These are phyloP conservation scores for Cytospora piceicola DNA, from an alignment of 2,329 filamentous ascomycete genomes.

Conservation along the genomic window DNA sequence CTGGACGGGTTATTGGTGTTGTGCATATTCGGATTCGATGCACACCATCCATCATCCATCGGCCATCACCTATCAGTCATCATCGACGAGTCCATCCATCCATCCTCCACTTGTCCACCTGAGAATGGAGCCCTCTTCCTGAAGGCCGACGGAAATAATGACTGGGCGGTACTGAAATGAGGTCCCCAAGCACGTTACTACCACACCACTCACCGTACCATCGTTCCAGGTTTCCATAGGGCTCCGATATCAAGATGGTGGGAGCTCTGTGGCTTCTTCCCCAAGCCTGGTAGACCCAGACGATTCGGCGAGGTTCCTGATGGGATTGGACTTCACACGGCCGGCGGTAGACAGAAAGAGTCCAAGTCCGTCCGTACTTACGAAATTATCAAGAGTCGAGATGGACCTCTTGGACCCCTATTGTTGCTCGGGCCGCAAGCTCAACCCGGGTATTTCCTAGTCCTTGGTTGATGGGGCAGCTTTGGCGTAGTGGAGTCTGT, in stretches of 20 bases:
- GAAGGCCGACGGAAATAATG: conserved; percentile 18
- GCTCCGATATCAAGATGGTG: conserved; percentile 13
- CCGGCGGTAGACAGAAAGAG: not conserved
- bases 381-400: not conserved
- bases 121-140: not conserved
- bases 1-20: not conserved
- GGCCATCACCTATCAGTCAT: no score
- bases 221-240: not conserved
- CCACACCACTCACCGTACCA: conserved; percentile 7
- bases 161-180: conserved; percentile 19
- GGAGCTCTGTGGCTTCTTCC: conserved; percentile 1
- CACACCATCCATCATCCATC: not conserved
- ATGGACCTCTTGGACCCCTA: not conserved
- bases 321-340: not conserved
- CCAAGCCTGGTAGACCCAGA: not conserved
- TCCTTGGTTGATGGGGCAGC: conserved; percentile 8
- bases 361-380: not conserved
- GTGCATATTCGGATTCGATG: not conserved
- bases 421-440: conserved; percentile 20
- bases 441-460: conserved; percentile 16
- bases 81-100: no score
- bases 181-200: conserved; percentile 15
- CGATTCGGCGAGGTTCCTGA: conserved; percentile 5
- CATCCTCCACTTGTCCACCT: not conserved
- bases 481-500: conserved; percentile 11